Percentiles rank a stretch among this genome's conserved stretches.
Evolutionary conservation across 73 alveolate genomes (phyloP).

Genomic region (Tetrahymena elliotti): DNA sequence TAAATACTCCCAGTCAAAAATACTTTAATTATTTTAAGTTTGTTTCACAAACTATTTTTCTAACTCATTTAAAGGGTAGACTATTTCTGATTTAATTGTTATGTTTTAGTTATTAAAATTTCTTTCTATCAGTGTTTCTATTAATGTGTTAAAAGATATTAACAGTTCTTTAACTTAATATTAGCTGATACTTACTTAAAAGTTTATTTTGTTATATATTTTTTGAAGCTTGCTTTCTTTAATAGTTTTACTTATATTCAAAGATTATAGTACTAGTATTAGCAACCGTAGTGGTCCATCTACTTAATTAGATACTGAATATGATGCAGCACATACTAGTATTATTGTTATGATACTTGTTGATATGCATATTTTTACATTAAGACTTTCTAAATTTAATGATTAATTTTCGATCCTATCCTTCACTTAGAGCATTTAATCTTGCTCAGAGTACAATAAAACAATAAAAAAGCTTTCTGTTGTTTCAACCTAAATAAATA

Average conservation of each 20-base stretch:
- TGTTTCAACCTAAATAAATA: neutral
- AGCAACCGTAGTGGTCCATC: neutral
- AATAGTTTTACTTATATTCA: neutral
- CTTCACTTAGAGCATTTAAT: neutral
- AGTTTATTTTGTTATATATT: neutral
- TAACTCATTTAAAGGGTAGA: neutral
- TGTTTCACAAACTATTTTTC: neutral
- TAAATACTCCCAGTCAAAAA: neutral
- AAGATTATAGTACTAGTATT: neutral
- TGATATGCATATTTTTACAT: neutral
- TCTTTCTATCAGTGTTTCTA: neutral
- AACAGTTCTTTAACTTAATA: neutral
- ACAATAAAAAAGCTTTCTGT: neutral
- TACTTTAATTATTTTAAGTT: neutral
- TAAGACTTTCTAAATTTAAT: neutral
- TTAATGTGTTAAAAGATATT: neutral
- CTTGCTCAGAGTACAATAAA: neutral
- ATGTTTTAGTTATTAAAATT: neutral
- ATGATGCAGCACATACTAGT: neutral
- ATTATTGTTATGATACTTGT: neutral
- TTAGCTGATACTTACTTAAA: neutral
- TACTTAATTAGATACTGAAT: neutral
- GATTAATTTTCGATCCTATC: neutral
- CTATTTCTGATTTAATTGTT: neutral
- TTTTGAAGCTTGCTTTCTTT: neutral